Evolutionary conservation across 495 filamentous ascomycete species (phyloP), one percentile per base, ranked within the genome.

Genomic region (Diplogelasinospora grovesii): DNA sequence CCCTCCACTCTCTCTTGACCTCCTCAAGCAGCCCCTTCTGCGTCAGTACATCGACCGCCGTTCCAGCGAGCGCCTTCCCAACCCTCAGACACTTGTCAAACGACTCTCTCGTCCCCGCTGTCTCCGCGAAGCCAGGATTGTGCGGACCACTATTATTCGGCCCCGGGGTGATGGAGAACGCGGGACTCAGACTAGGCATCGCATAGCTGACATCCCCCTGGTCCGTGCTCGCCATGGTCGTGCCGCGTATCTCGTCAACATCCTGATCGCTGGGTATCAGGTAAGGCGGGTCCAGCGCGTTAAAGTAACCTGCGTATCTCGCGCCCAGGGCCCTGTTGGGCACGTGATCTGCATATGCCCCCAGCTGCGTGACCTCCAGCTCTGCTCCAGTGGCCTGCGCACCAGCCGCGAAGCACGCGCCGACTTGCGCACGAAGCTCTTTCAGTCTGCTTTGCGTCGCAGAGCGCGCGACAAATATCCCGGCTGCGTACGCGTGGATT

Each of bases 191-290:
- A 23, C 74, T 79, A 15, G 81, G 82, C 48, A 81, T 69, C 1
- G 71, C 68, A 49, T 83, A 73, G 52, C 75, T 80, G 43, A 86
- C 68, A 50, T 85, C 73, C 0, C 80, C 81, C 69, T 75, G 70
- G 39, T 73, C 75, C 19, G 64, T 75, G 58, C 77, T 79, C 14
- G 77, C 72, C 40, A 31, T 27, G 8, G 16, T 21, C 41, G 4
- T 35, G 39, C 2, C 37, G 24, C 33, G 25, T 13, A 31, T 31
- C 8, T 25, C 25, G 5, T 34, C 27, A 0, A 26, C 24, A 0
- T 15, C 14, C 18, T 22, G 53, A 40, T 5, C 48, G 39, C 25
- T 25, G 20, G 7, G 46, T 41, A 11, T 50, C 38, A 6, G 52
- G 48, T 11, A 65, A 54, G 9, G 66, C 68, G 11, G 49, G 59